phyloP scores from a whole-genome alignment of 345 rosid genomes.

The rapeseed (Brassica napus) region DNA sequence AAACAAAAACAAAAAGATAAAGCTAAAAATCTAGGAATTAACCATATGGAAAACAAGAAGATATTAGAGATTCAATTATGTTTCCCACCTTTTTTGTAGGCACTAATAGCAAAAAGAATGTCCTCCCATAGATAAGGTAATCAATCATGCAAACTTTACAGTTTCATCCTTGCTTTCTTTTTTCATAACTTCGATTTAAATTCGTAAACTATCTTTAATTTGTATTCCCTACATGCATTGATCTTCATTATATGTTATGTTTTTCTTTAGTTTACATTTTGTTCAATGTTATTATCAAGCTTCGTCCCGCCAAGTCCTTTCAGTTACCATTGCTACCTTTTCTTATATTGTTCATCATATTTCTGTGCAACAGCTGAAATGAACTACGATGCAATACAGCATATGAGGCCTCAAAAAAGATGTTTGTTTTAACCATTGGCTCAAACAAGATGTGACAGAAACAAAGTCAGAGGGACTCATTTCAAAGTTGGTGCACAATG shows the following conservation, averaged over 20 bases:
- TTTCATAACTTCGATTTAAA: background rate
- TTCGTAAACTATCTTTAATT: background rate
- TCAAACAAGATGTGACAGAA: background rate
- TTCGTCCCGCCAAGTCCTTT: background rate
- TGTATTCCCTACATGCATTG: background rate
- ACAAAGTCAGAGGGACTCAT: background rate
- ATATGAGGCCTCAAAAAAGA: background rate
- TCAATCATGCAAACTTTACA: background rate
- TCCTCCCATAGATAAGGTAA: background rate
- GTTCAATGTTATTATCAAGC: background rate
- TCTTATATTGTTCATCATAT: background rate
- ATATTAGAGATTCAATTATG: background rate
- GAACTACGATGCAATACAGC: background rate
- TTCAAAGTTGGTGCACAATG: background rate
- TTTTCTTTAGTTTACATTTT: background rate
- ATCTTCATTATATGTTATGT: background rate
- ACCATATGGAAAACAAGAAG: background rate
- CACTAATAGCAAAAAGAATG: background rate
- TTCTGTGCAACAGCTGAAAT: background rate
- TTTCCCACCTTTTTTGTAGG: background rate
- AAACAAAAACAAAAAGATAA: background rate
- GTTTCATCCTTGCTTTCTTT: background rate
- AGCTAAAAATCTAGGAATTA: background rate
- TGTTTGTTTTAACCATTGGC: background rate
- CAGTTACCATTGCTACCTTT: background rate